A percentile compares a stretch with the other conserved stretches of the same genome.
phyloP scores from a whole-genome alignment of 1,284 basidiomycete genomes.

The Fomes fomentarius region DNA sequence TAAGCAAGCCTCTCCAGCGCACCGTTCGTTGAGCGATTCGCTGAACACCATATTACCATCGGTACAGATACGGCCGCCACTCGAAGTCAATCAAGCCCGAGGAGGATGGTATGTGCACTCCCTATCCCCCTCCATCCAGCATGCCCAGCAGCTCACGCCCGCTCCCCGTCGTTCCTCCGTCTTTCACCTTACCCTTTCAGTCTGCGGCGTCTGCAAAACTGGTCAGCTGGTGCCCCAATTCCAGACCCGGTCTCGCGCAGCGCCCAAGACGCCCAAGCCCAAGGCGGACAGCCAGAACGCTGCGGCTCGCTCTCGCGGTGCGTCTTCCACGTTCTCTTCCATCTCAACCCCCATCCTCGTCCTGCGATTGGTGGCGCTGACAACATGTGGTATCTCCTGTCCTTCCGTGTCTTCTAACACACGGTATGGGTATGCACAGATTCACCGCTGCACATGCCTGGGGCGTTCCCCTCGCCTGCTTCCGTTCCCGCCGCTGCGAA shows the following conservation, averaged over 20 bases:
- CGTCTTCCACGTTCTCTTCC: not conserved
- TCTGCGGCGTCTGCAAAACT: conserved; percentile 52
- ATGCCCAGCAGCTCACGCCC: not conserved
- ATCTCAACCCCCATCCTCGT: not conserved
- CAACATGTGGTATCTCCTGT: no score
- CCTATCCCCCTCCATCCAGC: not conserved
- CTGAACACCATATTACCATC: no score
- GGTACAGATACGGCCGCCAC: conserved; percentile 74
- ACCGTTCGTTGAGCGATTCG: no score
- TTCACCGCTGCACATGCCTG: not conserved
- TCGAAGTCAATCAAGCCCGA: conserved; percentile 75
- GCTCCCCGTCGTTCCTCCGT: not conserved
- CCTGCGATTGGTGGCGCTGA: no score
- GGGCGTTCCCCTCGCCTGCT: not conserved
- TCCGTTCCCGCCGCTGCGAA: no score
- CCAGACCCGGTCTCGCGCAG: conserved; percentile 32
- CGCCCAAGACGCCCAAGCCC: conserved; percentile 43
- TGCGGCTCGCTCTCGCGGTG: conserved; percentile 50
- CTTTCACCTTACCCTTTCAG: conserved; percentile 31
- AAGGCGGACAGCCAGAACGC: conserved; percentile 46
- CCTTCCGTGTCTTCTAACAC: not conserved
- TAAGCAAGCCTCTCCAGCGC: no score
- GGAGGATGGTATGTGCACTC: conserved; percentile 55
- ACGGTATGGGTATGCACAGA: not conserved
- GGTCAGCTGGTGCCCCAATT: conserved; percentile 64